Conservation (phyloP, 768 basidiomycete genomes). For the Galerina marginata region DNA sequence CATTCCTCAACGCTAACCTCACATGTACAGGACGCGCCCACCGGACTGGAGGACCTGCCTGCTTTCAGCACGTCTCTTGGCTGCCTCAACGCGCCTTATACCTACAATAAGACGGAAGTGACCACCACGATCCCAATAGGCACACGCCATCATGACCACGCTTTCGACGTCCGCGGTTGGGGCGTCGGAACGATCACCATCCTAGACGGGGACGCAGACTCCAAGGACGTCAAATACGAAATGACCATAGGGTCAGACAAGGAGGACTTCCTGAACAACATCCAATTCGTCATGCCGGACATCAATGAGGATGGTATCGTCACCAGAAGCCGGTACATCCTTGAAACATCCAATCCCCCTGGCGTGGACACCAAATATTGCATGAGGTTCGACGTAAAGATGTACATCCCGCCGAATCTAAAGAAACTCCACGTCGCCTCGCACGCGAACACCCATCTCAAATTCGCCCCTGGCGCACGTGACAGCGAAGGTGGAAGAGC, state of each 20-base stretch:
- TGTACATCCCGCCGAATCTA: slow-evolving; percentile 55
- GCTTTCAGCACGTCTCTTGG: slow-evolving; percentile 57
- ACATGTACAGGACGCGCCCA: slow-evolving; percentile 45
- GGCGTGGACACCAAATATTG: slow-evolving; percentile 36
- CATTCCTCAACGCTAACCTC: neutral
- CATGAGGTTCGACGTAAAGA: slow-evolving; percentile 59
- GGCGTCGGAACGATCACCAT: slow-evolving; percentile 58
- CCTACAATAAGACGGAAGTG: slow-evolving; percentile 47
- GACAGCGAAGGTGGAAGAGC: slow-evolving; percentile 40
- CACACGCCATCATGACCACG: slow-evolving; percentile 41
- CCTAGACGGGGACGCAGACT: slow-evolving; percentile 45
- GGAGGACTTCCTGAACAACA: slow-evolving; percentile 41
- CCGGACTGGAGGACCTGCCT: slow-evolving; percentile 63
- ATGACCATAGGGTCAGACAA: slow-evolving; percentile 52
- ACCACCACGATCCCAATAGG: slow-evolving; percentile 46
- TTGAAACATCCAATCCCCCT: slow-evolving; percentile 41
- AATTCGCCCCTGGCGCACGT: slow-evolving; percentile 50
- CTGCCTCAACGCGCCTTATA: slow-evolving; percentile 48
- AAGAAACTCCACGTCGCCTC: slow-evolving; percentile 53
- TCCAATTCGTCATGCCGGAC: slow-evolving; percentile 42
- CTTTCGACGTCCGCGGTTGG: slow-evolving; percentile 51
- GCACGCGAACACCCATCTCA: slow-evolving; percentile 50
- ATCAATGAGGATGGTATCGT: slow-evolving; percentile 34
- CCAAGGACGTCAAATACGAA: slow-evolving; percentile 53
- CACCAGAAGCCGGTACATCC: slow-evolving; percentile 40